A percentile compares a stretch with the other conserved stretches of the same genome.
These are phyloP conservation scores for Xylaria palmicola DNA, from an alignment of 495 filamentous ascomycete species.

Conservation along the genomic window DNA sequence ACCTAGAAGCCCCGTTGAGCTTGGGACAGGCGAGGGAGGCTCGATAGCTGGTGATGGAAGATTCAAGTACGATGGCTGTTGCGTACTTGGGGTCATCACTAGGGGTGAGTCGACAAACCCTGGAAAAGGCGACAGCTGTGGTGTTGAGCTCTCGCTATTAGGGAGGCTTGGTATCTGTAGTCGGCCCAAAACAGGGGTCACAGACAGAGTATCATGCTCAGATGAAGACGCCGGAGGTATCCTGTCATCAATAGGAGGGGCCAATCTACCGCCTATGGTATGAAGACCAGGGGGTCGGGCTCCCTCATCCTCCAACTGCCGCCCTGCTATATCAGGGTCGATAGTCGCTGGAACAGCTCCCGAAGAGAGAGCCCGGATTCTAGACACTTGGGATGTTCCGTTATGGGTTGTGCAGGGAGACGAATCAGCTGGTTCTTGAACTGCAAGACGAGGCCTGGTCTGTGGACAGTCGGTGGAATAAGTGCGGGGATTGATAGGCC, in stretches of 20 bases:
- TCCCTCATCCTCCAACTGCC: conserved; percentile 13
- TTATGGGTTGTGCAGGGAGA: not conserved
- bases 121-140: conserved; percentile 43
- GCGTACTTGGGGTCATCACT: conserved; percentile 46
- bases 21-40: conserved; percentile 25
- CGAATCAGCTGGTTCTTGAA: not conserved
- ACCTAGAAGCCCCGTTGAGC: conserved; percentile 47
- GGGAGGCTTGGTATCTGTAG: conserved; percentile 43
- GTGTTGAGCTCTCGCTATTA: conserved; percentile 51
- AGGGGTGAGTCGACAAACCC: conserved; percentile 43
- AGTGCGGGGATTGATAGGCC: conserved; percentile 65
- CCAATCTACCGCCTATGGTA: conserved; percentile 33
- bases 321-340: conserved; percentile 20
- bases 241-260: conserved; percentile 25
- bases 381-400: conserved; percentile 11
- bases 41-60: conserved; percentile 31
- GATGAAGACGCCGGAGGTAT: conserved; percentile 12
- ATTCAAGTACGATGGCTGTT: conserved; percentile 32
- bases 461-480: conserved; percentile 64
- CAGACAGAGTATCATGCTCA: conserved; percentile 13
- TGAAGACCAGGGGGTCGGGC: conserved; percentile 22
- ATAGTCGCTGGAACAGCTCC: conserved; percentile 20
- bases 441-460: conserved; percentile 1
- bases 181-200: conserved; percentile 17
- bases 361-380: conserved; percentile 28